Base-by-base conservation (phyloP, 495 filamentous ascomycete species). In the Wilcoxina mikolae region DNA sequence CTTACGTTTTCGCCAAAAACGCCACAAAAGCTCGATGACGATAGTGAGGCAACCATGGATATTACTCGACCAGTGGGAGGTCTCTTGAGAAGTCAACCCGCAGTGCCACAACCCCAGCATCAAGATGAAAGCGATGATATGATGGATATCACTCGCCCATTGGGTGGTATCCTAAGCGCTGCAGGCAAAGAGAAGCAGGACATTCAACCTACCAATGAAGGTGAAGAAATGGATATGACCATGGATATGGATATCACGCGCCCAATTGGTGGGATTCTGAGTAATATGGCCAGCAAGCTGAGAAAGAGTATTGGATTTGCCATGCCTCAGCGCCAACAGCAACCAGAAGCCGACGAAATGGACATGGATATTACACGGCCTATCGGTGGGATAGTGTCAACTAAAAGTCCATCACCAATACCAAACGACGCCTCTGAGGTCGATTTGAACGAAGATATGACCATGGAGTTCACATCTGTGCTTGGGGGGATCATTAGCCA, bases 401-500 rank as follows among this genome's bases (percentile, higher is more conserved):
- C 4, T 20, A 23, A 49, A 10, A 50, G 31, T 45, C 47, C 48
- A 69, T 43, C 33, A 28, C 23, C 11, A 24, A 27, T 39, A 1
- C 52, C 46, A 0, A 39, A 39, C 26, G 24, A 18, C 5, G 15
- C 26, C 18, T 55, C 57, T 4, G 57, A 60, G 35, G 44, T 44
- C n/a, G 54, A 69, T n/a, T 70, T 68, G 18, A 74, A 76, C 33
- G 81, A 84, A 53, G 83, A 86, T 26, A 76, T 86, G 65, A 85
- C 82, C 9, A 87, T 89, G 84, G 87, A 95, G 54, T 78, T 94
- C 46, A 94, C 88, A 0, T 77, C 74, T 54, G 84, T 80, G 11
- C 69, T 95, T 54, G 90, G 90, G n/a, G 76, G 81, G 3, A 95
- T 96, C 47, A 68, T 64, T 54, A 55, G 35, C 22, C 57, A 59